These are phyloP conservation scores for Quercus berberidifolia DNA, from an alignment of 306 rosid genomes.

Conservation along the genomic window DNA sequence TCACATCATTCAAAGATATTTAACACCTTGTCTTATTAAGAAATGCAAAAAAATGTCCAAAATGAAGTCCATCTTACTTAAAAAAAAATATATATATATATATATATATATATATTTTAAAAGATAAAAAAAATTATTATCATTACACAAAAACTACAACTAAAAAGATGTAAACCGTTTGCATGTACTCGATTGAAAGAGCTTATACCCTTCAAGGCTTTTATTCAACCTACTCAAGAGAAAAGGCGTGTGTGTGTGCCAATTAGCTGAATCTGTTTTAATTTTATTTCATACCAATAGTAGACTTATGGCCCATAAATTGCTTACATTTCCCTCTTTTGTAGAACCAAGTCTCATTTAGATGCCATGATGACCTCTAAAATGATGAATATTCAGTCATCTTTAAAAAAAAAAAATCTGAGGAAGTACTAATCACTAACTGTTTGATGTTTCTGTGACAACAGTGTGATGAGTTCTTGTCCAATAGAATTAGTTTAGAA, in stretches of 20 bases:
- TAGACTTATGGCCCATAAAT: too few relatives aligned
- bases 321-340: background rate
- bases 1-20: background rate
- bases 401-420: background rate
- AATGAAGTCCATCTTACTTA: background rate
- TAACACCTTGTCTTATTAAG: background rate
- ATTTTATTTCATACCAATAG: too few relatives aligned
- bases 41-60: background rate
- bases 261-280: too few relatives aligned
- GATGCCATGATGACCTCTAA: background rate
- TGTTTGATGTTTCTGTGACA: background rate
- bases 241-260: too few relatives aligned
- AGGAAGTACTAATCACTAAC: background rate
- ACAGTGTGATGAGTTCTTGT: background rate
- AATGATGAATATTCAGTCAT: background rate
- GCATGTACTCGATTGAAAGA: too few relatives aligned
- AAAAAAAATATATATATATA: too few relatives aligned
- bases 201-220: too few relatives aligned
- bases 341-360: background rate
- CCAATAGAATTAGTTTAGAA: slow-evolving; percentile 8
- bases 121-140: too few relatives aligned
- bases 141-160: background rate
- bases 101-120: too few relatives aligned
- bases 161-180: background rate
- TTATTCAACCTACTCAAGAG: too few relatives aligned